Evolutionary conservation across 164 flowering plant genomes (phyloP).

Genomic region (Litsea cubeba): DNA sequence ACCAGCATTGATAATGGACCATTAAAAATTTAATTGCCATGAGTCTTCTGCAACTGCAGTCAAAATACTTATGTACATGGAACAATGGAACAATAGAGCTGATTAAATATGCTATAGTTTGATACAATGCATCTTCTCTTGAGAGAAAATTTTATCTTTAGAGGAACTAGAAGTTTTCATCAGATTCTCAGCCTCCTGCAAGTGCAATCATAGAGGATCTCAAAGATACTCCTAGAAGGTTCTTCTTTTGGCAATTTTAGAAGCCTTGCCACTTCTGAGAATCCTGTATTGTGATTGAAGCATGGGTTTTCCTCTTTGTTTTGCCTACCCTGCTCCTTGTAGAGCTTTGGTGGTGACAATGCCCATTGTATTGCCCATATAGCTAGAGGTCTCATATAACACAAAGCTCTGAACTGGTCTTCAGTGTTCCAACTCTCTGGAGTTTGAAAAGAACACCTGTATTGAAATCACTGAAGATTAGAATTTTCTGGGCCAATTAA

Average conservation of each 20-base stretch:
- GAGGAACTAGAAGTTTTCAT: not conserved
- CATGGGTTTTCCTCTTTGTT: slow-evolving; percentile 23
- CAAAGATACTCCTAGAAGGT: slow-evolving; percentile 38
- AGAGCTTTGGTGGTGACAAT: slow-evolving; percentile 39
- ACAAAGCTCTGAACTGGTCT: slow-evolving; percentile 58
- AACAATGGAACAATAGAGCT: not conserved
- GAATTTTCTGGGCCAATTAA: not conserved
- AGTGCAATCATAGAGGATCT: slow-evolving; percentile 52
- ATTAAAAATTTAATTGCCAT: not conserved
- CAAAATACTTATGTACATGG: not conserved
- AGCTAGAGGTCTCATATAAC: slow-evolving; percentile 87
- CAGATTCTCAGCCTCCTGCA: slow-evolving; percentile 38
- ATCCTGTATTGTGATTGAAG: slow-evolving; percentile 41
- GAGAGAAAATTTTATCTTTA: not conserved
- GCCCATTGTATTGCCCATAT: slow-evolving; percentile 99
- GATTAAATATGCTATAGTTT: too few relatives aligned
- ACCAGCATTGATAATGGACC: not conserved
- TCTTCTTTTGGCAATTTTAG: slow-evolving; percentile 54
- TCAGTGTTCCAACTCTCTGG: slow-evolving; percentile 78
- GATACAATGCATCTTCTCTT: too few relatives aligned
- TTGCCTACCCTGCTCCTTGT: slow-evolving; percentile 18
- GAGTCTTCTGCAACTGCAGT: slow-evolving; percentile 1
- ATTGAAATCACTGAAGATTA: not conserved
- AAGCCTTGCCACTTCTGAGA: slow-evolving; percentile 61
- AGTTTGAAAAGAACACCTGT: slow-evolving; percentile 80